Base-by-base conservation (phyloP, 2,329 filamentous ascomycete genomes). In the Dissoconium aciculare region DNA sequence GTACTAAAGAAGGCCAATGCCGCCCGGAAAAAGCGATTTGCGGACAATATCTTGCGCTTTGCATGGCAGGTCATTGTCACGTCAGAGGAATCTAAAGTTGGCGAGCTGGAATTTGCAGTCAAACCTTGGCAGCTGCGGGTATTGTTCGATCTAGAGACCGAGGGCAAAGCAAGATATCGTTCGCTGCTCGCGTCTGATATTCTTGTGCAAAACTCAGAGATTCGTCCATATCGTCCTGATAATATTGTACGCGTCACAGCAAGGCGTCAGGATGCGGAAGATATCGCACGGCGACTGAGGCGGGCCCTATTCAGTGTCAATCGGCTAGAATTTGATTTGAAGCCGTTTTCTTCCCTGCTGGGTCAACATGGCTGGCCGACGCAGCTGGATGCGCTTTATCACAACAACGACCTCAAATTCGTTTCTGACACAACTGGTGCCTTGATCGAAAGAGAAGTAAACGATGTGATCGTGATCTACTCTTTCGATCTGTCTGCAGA, bases 201-300 rank as follows among this genome's bases (percentile, higher is more conserved):
- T 10, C 33, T 46, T 5, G 11, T 32, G 8, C 36, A 33, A 3
- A 24, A 32, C 1, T 34, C 37, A n/a, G 29, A 39, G n/a, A 17
- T 45, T 5, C 28, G 28, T 5, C 33, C 34, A 0, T 38, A 40
- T 19, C 31, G 31, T 21, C 33, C 28, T 6, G 33, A 45, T 12
- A 40, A 38, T 12, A 26, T 43, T 11, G 26, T 46, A 5, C 44
- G 42, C 9, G 41, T 46, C 30, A 46, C 44, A n/a, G 44, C 36
- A 13, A 38, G 41, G 3, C 33, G 36, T 13, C 33, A 35, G 13
- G 42, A 44, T 23, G 44, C 44, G 3, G 34, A 40, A 21, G 39
- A 45, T 9, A 35, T 44, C 28, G 39, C 37, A 10, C 23, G 24
- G 5, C 28, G 32, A 19, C 19, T 46, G 21, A 17, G 39, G 27